Conservation (phyloP, 306 rosid genomes). For the Cotoneaster glaucophyllus region DNA sequence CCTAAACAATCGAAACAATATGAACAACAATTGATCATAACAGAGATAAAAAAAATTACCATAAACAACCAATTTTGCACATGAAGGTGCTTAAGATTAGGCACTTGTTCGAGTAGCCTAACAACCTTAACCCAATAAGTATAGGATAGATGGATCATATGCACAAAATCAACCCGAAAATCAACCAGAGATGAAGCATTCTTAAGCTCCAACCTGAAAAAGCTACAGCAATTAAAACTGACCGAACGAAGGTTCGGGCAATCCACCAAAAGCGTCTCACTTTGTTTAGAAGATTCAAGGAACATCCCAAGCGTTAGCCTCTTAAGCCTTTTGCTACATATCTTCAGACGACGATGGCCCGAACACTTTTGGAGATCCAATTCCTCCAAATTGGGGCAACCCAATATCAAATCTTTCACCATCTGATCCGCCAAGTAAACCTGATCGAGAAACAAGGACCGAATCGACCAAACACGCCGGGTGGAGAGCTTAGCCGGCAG, state of each 20-base stretch:
- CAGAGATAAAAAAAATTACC: not conserved
- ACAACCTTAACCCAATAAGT: not conserved
- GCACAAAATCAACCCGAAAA: not conserved
- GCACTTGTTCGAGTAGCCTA: not conserved
- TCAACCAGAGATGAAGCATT: not conserved
- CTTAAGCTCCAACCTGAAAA: not conserved
- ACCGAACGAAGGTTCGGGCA: not conserved
- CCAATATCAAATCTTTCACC: not conserved
- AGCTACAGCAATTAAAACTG: not conserved
- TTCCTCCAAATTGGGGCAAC: not conserved
- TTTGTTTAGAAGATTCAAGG: not conserved
- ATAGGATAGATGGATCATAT: not conserved
- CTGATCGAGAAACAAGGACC: not conserved
- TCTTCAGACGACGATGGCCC: not conserved
- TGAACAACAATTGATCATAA: not conserved
- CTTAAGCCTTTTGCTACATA: not conserved
- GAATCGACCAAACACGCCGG: not conserved
- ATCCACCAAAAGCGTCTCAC: not conserved
- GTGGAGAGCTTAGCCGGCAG: not conserved
- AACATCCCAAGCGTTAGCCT: not conserved
- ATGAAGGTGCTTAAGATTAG: not conserved
- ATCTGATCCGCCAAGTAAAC: not conserved
- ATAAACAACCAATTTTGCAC: slow-evolving; percentile 1
- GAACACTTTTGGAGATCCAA: not conserved
- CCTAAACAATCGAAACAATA: not conserved